These are phyloP conservation scores for Trichoderma arundinaceum DNA, from an alignment of 2,329 filamentous ascomycete species.

Conservation along the genomic window DNA sequence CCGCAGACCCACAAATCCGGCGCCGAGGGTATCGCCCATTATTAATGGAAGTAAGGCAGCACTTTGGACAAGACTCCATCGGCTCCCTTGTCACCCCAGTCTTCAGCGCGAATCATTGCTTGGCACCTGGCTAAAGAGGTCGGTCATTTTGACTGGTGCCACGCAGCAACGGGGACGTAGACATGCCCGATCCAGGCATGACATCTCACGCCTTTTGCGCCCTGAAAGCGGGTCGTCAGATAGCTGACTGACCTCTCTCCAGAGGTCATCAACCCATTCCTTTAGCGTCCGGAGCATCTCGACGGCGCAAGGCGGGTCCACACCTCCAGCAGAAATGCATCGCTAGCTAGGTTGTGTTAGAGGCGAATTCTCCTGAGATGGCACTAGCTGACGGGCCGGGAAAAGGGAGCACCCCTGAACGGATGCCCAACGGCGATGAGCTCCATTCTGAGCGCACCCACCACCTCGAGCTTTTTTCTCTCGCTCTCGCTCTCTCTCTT, in stretches of 20 bases:
- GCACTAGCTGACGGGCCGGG: slow-evolving; percentile 27
- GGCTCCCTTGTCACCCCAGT: not conserved
- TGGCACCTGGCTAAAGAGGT: not conserved
- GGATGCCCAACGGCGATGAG: slow-evolving; percentile 28
- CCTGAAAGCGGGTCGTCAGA: slow-evolving; percentile 5
- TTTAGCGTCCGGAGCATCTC: slow-evolving; percentile 20
- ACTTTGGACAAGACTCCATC: not conserved
- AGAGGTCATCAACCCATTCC: not conserved
- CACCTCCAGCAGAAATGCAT: slow-evolving; percentile 18
- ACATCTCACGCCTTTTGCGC: not conserved
- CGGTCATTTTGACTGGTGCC: not conserved
- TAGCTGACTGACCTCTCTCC: not conserved
- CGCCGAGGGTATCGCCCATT: not conserved
- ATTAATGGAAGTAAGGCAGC: too few relatives aligned
- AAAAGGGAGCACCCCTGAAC: slow-evolving; percentile 20
- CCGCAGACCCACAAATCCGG: slow-evolving; percentile 8
- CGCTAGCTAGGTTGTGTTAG: slow-evolving; percentile 1
- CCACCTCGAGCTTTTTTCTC: slow-evolving; percentile 9
- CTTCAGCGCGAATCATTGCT: not conserved
- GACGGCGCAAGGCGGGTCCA: slow-evolving; percentile 18
- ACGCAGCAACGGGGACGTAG: slow-evolving; percentile 2
- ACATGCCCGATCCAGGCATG: not conserved
- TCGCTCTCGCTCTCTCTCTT: not conserved
- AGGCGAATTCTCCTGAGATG: slow-evolving; percentile 16
- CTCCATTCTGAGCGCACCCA: slow-evolving; percentile 19